Evolutionary conservation across 305 asterid species (phyloP).

Genomic region (Fraxinus angustifolia): DNA sequence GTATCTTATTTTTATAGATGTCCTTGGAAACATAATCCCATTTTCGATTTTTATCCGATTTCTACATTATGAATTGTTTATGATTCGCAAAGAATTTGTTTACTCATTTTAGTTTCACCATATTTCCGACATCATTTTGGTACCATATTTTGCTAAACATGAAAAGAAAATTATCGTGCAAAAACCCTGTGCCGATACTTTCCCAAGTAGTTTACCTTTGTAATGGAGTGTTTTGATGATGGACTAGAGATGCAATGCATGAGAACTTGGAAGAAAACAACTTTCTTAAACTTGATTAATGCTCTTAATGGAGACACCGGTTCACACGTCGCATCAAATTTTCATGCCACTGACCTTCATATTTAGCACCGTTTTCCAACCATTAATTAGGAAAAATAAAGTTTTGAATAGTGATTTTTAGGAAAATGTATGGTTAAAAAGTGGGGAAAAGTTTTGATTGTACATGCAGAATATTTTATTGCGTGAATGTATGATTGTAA

Average conservation of each 20-base stretch:
- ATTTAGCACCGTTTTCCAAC: not conserved
- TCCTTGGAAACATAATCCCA: not conserved
- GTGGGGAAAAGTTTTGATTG: too few species aligned
- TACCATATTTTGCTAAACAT: not conserved
- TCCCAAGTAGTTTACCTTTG: not conserved
- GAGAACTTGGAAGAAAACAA: not conserved
- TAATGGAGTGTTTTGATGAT: not conserved
- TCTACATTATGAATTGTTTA: not conserved
- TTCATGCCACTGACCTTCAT: not conserved
- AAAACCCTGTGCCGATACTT: not conserved
- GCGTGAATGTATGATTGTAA: not conserved
- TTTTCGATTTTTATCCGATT: not conserved
- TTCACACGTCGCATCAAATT: not conserved
- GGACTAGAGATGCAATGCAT: not conserved
- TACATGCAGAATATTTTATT: too few species aligned
- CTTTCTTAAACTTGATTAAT: not conserved
- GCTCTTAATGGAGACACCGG: not conserved
- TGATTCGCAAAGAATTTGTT: not conserved
- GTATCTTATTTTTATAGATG: not conserved
- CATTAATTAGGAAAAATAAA: not conserved
- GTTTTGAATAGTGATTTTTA: not conserved
- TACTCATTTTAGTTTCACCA: not conserved
- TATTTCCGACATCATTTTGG: not conserved
- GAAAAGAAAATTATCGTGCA: not conserved
- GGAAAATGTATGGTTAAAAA: not conserved